These are phyloP conservation scores for Malassezia dermatis DNA, from an alignment of 1,284 basidiomycete genomes.

Conservation along the genomic window DNA sequence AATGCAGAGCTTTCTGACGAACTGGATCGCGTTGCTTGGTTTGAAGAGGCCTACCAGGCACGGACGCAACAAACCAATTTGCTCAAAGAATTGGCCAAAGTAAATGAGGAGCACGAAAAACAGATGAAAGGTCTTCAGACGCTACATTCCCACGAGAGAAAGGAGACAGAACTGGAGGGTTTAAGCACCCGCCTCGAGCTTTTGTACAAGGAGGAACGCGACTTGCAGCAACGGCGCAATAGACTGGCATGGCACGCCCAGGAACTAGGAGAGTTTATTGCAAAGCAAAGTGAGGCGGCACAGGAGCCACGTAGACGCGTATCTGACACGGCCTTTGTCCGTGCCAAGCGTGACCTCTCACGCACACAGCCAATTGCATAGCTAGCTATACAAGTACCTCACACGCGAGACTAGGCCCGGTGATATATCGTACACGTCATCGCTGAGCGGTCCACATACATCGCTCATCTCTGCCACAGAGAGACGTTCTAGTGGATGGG, in stretches of 20 bases:
- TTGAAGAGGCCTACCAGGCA: conserved; percentile 13
- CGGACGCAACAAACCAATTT: conserved; percentile 3
- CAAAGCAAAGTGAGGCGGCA: not conserved
- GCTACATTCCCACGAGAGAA: not conserved
- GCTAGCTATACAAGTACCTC: conserved; percentile 4
- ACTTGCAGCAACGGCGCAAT: not conserved
- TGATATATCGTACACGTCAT: conserved; percentile 19
- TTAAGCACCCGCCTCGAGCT: not conserved
- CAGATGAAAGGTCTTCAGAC: not conserved
- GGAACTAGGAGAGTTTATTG: not conserved
- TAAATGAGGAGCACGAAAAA: not conserved
- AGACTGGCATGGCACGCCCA: not conserved
- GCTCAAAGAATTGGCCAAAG: conserved; percentile 1
- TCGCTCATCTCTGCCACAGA: not conserved
- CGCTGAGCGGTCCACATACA: conserved; percentile 9
- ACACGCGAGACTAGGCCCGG: conserved; percentile 15
- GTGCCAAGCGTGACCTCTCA: not conserved
- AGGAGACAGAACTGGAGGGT: not conserved
- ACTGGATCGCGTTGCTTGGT: conserved; percentile 8
- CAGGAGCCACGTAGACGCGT: not conserved
- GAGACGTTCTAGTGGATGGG: conserved; percentile 1
- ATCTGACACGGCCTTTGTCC: not conserved
- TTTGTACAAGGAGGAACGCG: not conserved
- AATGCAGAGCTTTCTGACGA: not conserved
- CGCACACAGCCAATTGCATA: not conserved